Percentiles rank a stretch among this genome's conserved stretches.
Evolutionary conservation across 2,329 filamentous ascomycete genomes (phyloP).

Genomic region (Fonsecaea pugnacius): DNA sequence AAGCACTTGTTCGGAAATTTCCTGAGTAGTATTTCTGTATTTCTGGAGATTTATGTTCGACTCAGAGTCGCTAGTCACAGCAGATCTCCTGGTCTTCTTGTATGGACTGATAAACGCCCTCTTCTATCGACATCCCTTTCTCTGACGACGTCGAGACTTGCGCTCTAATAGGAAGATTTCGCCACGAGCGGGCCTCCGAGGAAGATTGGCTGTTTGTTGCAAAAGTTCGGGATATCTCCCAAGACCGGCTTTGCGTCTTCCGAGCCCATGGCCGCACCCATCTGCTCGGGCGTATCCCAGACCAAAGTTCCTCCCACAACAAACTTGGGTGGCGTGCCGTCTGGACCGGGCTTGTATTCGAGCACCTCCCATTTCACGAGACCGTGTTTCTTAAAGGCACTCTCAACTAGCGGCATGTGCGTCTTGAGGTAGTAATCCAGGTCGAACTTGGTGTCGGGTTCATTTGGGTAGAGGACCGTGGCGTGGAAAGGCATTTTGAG

Average conservation of each 20-base stretch:
- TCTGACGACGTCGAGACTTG: not conserved
- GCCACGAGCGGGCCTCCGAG: conserved; percentile 24
- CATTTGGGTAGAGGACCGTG: conserved; percentile 48
- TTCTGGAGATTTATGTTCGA: not conserved
- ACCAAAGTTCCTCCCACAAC: conserved; percentile 20
- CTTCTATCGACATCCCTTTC: not conserved
- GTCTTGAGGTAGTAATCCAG: conserved; percentile 55
- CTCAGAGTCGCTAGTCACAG: not conserved
- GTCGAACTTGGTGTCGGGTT: conserved; percentile 50
- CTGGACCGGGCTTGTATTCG: conserved; percentile 25
- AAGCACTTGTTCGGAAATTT: not conserved
- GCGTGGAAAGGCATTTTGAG: conserved; percentile 23
- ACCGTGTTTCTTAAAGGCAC: conserved; percentile 48
- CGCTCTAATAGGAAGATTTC: conserved; percentile 2
- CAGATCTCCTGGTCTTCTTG: not conserved
- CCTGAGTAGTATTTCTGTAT: not conserved
- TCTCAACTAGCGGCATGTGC: conserved; percentile 54
- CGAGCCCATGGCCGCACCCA: conserved; percentile 20
- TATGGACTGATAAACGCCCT: not conserved
- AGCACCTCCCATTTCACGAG: conserved; percentile 41
- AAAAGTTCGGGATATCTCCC: conserved; percentile 31
- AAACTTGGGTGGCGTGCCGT: conserved; percentile 27
- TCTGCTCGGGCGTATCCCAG: conserved; percentile 30
- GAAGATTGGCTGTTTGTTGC: conserved; percentile 27
- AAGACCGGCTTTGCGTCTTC: conserved; percentile 25